Evolutionary conservation across 192 early-diverging fungal species (phyloP).

Genomic region (Coemansia sp.): DNA sequence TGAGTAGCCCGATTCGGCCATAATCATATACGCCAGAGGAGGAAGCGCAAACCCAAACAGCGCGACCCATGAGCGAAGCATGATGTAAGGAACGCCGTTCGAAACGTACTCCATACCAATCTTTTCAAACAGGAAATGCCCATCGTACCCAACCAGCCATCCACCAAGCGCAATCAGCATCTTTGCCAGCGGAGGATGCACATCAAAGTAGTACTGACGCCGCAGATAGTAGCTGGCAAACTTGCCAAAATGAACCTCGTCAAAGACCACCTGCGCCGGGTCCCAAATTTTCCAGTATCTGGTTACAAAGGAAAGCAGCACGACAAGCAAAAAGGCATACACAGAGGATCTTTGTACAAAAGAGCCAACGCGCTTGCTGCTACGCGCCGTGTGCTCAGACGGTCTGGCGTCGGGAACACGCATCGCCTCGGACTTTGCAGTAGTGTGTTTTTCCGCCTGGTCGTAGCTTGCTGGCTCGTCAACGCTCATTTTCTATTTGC

Average conservation of each 20-base stretch:
- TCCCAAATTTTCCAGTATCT: slow-evolving; percentile 70
- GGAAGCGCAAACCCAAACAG: slow-evolving; percentile 74
- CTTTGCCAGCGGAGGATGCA: slow-evolving; percentile 93
- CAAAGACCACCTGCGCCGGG: slow-evolving; percentile 84
- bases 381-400: not conserved
- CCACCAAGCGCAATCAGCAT: slow-evolving; percentile 87
- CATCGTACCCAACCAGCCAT: slow-evolving; percentile 83
- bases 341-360: slow-evolving; percentile 36
- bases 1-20: slow-evolving; percentile 81
- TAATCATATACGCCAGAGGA: slow-evolving; percentile 76
- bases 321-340: slow-evolving; percentile 35
- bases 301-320: slow-evolving; percentile 59
- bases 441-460: too few species aligned
- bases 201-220: slow-evolving; percentile 93
- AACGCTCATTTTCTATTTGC: slow-evolving; percentile 28
- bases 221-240: slow-evolving; percentile 93
- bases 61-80: slow-evolving; percentile 77
- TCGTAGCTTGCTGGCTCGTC: slow-evolving; percentile 26
- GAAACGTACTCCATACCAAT: slow-evolving; percentile 83
- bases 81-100: slow-evolving; percentile 86
- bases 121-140: slow-evolving; percentile 87
- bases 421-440: not conserved
- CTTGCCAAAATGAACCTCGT: slow-evolving; percentile 99
- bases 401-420: not conserved
- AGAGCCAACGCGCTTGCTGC: slow-evolving; percentile 3